These are phyloP conservation scores for Kentomonas sorsogonicus DNA, from an alignment of 208 protist species.

Conservation along the genomic window DNA sequence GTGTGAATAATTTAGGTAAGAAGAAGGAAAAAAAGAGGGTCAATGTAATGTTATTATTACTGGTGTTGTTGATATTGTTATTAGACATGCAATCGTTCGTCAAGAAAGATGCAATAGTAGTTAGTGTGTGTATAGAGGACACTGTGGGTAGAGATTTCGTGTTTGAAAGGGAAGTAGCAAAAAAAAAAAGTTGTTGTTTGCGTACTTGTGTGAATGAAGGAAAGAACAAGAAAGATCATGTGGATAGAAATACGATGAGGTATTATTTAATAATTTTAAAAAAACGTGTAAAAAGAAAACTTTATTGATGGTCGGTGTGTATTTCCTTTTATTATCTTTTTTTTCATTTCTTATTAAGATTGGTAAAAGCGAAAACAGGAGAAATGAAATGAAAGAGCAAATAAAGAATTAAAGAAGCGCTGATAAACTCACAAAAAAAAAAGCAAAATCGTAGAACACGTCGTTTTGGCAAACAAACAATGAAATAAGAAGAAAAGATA, in stretches of 20 bases:
- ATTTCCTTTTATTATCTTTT: background rate
- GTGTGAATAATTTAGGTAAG: no score
- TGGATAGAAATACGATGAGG: background rate
- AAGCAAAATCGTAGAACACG: background rate
- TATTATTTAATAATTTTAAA: background rate
- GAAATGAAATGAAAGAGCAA: background rate
- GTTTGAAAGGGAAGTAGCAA: background rate
- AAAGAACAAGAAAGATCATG: background rate
- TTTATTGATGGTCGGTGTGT: background rate
- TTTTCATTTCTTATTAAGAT: background rate
- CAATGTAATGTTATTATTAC: no score
- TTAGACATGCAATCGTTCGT: background rate
- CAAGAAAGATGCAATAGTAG: no score
- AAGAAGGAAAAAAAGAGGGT: no score
- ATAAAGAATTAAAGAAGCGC: slow-evolving; percentile 3
- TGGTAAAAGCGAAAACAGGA: slow-evolving; percentile 1
- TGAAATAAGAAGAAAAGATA: background rate
- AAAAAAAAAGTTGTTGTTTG: slow-evolving; percentile 4
- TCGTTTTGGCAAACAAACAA: background rate
- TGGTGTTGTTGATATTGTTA: no score
- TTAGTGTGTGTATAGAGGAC: background rate
- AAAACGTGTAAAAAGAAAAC: background rate
- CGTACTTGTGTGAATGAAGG: background rate
- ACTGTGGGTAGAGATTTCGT: background rate
- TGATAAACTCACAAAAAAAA: no score